Conservation (phyloP, 306 rosid genomes). For the Dalbergia cochinchinensis region DNA sequence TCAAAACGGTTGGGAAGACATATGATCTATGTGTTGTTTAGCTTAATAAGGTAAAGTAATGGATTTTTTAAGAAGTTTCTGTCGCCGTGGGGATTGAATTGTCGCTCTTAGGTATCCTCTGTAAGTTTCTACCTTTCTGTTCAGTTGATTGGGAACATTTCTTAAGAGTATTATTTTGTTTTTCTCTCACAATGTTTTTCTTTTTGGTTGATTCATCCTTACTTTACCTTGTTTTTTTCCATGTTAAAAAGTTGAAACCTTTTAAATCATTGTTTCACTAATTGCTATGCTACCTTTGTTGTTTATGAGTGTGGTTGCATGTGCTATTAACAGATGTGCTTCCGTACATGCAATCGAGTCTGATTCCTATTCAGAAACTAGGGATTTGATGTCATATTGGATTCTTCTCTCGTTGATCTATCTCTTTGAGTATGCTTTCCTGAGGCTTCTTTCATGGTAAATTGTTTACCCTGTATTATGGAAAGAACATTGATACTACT, state of each 20-base stretch:
- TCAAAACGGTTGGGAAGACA: slow-evolving; percentile 43
- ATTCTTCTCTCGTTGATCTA: slow-evolving; percentile 60
- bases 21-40: slow-evolving; percentile 21
- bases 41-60: slow-evolving; percentile 25
- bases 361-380: slow-evolving; percentile 51
- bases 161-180: neutral
- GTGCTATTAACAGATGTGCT: slow-evolving; percentile 55
- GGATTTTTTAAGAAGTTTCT: slow-evolving; percentile 12
- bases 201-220: neutral
- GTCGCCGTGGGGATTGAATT: too few species aligned
- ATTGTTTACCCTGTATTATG: slow-evolving; percentile 20
- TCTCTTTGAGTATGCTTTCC: slow-evolving; percentile 59
- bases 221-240: neutral
- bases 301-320: slow-evolving; percentile 17
- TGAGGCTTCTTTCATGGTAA: slow-evolving; percentile 56
- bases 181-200: too few species aligned
- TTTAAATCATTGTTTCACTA: neutral
- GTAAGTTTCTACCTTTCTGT: slow-evolving; percentile 49
- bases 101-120: slow-evolving; percentile 71
- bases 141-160: neutral
- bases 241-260: neutral
- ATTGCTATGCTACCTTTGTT: neutral
- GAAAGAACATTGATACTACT: neutral
- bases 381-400: slow-evolving; percentile 68
- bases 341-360: slow-evolving; percentile 66